Conservation (phyloP, 2,329 filamentous ascomycete genomes). For the Microsporum audouinii region DNA sequence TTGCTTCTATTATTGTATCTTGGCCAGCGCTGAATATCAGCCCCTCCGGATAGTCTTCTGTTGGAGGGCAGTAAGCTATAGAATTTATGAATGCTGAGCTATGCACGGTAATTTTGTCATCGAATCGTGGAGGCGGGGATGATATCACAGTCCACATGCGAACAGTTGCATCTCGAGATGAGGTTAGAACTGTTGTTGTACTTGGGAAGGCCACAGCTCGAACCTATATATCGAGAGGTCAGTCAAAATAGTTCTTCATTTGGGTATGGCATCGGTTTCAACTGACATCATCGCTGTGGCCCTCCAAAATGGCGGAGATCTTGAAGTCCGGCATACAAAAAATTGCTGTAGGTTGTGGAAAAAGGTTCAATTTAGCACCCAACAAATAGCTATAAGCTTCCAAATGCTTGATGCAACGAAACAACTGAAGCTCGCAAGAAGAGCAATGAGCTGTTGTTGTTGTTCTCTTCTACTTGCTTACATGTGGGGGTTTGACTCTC, state of each 20-base stretch:
- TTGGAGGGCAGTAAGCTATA: constrained; percentile 63
- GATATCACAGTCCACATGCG: constrained; percentile 67
- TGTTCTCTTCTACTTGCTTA: neutral
- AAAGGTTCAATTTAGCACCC: neutral
- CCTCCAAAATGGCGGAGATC: constrained; percentile 77
- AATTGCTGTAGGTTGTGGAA: neutral
- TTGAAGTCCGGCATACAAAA: constrained; percentile 68
- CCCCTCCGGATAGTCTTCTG: constrained; percentile 58
- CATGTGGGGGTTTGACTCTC: neutral
- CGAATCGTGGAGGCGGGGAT: constrained; percentile 57
- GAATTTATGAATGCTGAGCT: constrained; percentile 82
- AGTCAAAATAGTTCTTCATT: constrained; percentile 14
- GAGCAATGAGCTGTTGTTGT: neutral
- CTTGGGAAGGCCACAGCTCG: constrained; percentile 71
- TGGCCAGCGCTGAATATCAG: constrained; percentile 79
- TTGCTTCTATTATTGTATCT: constrained; percentile 85
- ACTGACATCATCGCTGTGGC: constrained; percentile 87
- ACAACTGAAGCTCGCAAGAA: neutral
- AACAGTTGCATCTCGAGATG: constrained; percentile 83
- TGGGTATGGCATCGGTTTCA: constrained; percentile 8
- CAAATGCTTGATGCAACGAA: neutral
- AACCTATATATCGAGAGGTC: constrained; percentile 47
- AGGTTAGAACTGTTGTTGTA: constrained; percentile 62
- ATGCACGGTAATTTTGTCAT: constrained; percentile 65
- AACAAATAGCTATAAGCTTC: neutral